Base-by-base conservation (phyloP, 2,329 filamentous ascomycete genomes). In the Alternaria burnsii region DNA sequence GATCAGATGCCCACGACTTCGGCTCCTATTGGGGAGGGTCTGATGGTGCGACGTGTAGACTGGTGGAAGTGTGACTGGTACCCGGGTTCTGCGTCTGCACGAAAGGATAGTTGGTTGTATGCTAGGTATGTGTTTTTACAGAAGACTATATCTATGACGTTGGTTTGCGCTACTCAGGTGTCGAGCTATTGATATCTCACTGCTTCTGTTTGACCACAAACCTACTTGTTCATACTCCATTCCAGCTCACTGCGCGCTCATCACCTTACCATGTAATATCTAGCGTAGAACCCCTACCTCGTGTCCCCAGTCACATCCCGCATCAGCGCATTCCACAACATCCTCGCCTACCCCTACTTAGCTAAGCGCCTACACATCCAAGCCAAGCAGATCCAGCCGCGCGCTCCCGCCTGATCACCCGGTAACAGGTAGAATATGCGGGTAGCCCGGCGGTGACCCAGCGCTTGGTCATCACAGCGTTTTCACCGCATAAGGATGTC, bases 341-440 rank as follows among this genome's bases (percentile, higher is more conserved):
- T 48, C 14, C 30, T 48, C 30, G 30, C 30, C 32, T 48, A 48
- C 44, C 44, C 44, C 28, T 34, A 48, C 44, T 12, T 12, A 18
- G 12, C 46, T 48, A 48, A 20, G 46, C 46, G 46, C 18, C 46
- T 20, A 34, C 32, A 6, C 32, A 36, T 36, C 14, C 36, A 38
- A 38, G 36, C 36, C 36, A 38, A 38, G 36, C 36, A 38, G 6
- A 42, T 8, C 20, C 18, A 34, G n/a, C 22, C 26, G 51, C 55
- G 51, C 44, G 36, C 36, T 38, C 52, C 55, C 51, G 38, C 48
- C n/a, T 11, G 30, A 6, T 47, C 44, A 47, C 44, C 26, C 24
- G 18, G 34, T 41, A 52, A 26, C 22, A 36, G 52, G 36, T 24
- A 48, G 43, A 10, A 58, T 68, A 58, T 55, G 52, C 36, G 8